A percentile compares a stretch with the other conserved stretches of the same genome.
These are phyloP conservation scores for Heimioporus sp. DNA, from an alignment of 768 basidiomycete species.

Conservation along the genomic window DNA sequence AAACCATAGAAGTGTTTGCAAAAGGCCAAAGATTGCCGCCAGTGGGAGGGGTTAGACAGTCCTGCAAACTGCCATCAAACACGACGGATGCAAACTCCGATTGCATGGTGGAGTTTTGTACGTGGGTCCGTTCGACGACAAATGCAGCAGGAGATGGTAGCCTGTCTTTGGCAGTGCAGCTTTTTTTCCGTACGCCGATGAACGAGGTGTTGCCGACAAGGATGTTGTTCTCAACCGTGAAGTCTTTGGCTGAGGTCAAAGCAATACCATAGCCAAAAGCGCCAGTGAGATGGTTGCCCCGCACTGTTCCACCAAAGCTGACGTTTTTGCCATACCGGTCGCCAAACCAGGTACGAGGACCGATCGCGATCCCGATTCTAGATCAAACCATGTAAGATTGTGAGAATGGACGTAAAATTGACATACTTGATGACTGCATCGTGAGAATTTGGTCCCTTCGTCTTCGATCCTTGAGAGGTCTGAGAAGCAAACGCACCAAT, in stretches of 20 bases:
- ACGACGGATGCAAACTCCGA: constrained; percentile 48
- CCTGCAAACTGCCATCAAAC: constrained; percentile 52
- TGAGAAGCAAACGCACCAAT: constrained; percentile 66
- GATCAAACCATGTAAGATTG: constrained; percentile 6
- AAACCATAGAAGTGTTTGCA: constrained; percentile 27
- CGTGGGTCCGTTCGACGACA: constrained; percentile 48
- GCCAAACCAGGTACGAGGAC: constrained; percentile 76
- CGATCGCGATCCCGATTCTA: constrained; percentile 78
- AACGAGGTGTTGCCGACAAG: constrained; percentile 72
- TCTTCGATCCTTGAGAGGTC: constrained; percentile 35
- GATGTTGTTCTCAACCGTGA: constrained; percentile 61
- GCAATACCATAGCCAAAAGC: constrained; percentile 77
- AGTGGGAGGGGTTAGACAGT: constrained; percentile 64
- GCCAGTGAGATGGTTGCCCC: constrained; percentile 57
- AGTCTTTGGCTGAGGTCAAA: constrained; percentile 59
- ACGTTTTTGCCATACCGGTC: constrained; percentile 53
- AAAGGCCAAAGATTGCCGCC: constrained; percentile 76
- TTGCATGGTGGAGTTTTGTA: constrained; percentile 45
- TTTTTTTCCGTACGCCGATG: constrained; percentile 65
- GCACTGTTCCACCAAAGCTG: constrained; percentile 51
- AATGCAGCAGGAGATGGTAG: constrained; percentile 59
- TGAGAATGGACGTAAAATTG: not conserved
- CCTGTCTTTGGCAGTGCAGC: constrained; percentile 51
- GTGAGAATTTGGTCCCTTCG: constrained; percentile 53
- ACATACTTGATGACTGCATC: constrained; percentile 71